phyloP scores from a whole-genome alignment of 192 early-diverging fungal species.

The Gorgonomyces haynaldii region DNA sequence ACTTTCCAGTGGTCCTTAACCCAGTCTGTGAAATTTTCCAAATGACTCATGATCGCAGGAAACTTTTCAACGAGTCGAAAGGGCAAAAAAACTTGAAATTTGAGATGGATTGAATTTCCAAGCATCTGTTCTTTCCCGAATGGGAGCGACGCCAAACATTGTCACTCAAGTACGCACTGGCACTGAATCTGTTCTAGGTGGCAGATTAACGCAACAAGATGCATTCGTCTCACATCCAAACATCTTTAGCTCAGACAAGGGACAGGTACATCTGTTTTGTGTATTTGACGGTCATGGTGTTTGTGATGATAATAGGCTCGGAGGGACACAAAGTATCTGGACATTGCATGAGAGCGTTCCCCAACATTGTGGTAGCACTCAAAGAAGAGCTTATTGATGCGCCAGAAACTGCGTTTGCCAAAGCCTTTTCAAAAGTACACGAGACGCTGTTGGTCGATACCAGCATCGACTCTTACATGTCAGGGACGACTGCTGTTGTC shows the following conservation, averaged over 20 bases:
- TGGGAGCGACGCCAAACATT: background rate
- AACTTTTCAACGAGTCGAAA: background rate
- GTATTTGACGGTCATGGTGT: slow-evolving; percentile 44
- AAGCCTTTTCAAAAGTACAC: slow-evolving; percentile 20
- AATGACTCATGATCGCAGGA: no score
- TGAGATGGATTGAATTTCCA: background rate
- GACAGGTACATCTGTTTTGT: slow-evolving; percentile 24
- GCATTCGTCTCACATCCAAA: background rate
- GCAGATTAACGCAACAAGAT: slow-evolving; percentile 5
- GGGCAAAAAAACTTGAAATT: background rate
- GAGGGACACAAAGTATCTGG: slow-evolving; percentile 29
- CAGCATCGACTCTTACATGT: slow-evolving; percentile 38
- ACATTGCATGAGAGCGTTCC: slow-evolving; percentile 16
- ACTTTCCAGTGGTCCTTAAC: slow-evolving; percentile 6
- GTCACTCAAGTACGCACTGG: background rate
- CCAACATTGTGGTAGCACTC: slow-evolving; percentile 11
- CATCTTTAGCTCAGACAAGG: slow-evolving; percentile 11
- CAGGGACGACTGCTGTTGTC: slow-evolving; percentile 34
- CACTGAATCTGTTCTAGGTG: background rate
- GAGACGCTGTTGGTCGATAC: slow-evolving; percentile 15
- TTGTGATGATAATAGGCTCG: slow-evolving; percentile 7
- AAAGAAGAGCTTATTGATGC: slow-evolving; percentile 9
- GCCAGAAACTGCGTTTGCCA: slow-evolving; percentile 19
- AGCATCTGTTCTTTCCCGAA: no score
- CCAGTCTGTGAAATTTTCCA: no score